Evolutionary conservation across 225 moss, liverwort and hornwort genomes (phyloP).

Genomic region (Climacium dendroides): DNA sequence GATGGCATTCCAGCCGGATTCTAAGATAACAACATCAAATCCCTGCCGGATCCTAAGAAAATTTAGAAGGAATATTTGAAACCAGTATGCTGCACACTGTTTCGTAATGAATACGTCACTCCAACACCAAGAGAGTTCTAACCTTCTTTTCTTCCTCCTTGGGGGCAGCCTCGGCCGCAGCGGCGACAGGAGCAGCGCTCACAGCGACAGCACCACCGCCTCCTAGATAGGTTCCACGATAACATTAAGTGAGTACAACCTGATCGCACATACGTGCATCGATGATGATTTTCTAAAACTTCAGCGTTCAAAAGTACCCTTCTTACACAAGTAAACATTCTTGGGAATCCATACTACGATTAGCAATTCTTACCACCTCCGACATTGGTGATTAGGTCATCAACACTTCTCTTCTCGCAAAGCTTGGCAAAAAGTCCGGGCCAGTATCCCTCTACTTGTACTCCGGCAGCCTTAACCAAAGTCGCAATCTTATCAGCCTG

Average conservation of each 20-base stretch:
- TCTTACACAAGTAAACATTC: neutral
- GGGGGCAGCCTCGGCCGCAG: conserved; percentile 9
- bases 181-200: neutral
- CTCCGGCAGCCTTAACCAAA: conserved; percentile 52
- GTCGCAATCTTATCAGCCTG: conserved; percentile 61
- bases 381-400: conserved; percentile 66
- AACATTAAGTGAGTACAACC: neutral
- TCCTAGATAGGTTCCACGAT: neutral
- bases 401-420: conserved; percentile 57
- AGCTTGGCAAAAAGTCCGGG: conserved; percentile 38
- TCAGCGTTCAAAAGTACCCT: neutral
- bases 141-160: conserved; percentile 13
- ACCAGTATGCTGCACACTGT: neutral
- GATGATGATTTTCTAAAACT: neutral
- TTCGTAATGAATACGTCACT: neutral
- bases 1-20: no score
- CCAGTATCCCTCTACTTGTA: conserved; percentile 45
- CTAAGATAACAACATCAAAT: neutral
- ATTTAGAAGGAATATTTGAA: neutral
- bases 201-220: conserved; percentile 47
- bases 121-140: neutral
- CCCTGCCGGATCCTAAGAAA: neutral
- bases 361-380: conserved; percentile 21
- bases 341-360: neutral
- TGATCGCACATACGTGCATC: neutral